Evolutionary conservation across 352 stramenopile species (phyloP), one percentile per base, ranked within the genome.

Genomic region (Halophytophthora polymorphica): DNA sequence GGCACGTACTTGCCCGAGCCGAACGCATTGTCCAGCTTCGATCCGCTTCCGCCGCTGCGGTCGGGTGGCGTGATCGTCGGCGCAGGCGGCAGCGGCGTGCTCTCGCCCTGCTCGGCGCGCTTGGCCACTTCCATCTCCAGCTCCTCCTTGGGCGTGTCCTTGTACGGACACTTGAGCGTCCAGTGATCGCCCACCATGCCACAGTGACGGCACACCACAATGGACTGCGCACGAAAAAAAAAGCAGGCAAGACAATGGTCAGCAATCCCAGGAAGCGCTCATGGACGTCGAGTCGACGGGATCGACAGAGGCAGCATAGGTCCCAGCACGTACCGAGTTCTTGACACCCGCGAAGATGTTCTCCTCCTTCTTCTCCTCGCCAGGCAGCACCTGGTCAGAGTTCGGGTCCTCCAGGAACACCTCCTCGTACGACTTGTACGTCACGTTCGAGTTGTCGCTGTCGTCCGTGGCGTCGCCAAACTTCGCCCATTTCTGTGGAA

Each of bases 81-180:
- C 22, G 31, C 52, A 39, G 61, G 59, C 42, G 33, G 49, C 42
- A 37, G 62, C 60, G 40, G 42, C 19, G 45, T 43, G 15, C 19
- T 3, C 17, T 71, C 58, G 56, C 73, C 47, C 8, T 51, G 45
- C 36, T 82, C 78, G 23, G 69, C 66, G 38, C 76, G 78, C 38
- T 79, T 83, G 57, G 64, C 66, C 35, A 89, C 71, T 40, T 91
- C 83, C 36, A 77, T 62, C 53, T 83, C 77, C 49, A 94, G 53
- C 55, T 94, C 84, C 42, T 90, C 73, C 57, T 83, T 72, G 22
- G 81, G 76, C 18, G 83, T 90, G 65, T 95, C 83, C 67, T 93
- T 95, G 79, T 95, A 95, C 51, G 85, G 85, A 79, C 85, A 93
- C 69, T 95, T 95, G 64, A 95, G 80, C 50, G 85, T 95, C 85